Evolutionary conservation across 805 yeast species (phyloP).

Genomic region (Yarrowia sp.): DNA sequence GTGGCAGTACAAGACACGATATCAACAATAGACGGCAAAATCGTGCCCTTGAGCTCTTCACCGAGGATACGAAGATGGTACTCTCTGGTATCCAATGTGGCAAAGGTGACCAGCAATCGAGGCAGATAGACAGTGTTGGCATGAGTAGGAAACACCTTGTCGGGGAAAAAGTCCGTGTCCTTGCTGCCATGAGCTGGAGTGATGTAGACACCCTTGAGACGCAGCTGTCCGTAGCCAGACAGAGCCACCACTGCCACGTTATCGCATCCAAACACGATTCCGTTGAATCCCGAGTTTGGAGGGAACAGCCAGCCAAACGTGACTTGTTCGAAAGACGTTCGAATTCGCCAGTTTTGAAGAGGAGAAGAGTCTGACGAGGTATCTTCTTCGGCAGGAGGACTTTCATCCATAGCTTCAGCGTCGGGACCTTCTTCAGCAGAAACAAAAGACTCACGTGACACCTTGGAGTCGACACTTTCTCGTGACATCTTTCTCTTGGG

Average conservation of each 20-base stretch:
- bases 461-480: not conserved
- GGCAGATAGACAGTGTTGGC: conserved; percentile 34
- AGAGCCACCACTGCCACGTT: conserved; percentile 70
- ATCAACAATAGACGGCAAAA: conserved; percentile 45
- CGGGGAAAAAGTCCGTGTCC: conserved; percentile 26
- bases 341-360: conserved; percentile 25
- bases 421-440: not conserved
- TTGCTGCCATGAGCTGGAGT: conserved; percentile 59
- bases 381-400: not conserved
- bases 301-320: conserved; percentile 79
- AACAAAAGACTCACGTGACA: conserved; percentile 8
- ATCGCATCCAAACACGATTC: conserved; percentile 81
- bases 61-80: conserved; percentile 42
- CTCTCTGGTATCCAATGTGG: conserved; percentile 20
- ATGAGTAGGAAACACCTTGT: conserved; percentile 27
- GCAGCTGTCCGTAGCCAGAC: conserved; percentile 67
- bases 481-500: not conserved
- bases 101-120: conserved; percentile 30
- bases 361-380: not conserved
- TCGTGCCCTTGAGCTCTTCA: conserved; percentile 45
- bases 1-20: conserved; percentile 21
- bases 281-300: conserved; percentile 52
- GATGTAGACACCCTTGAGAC: conserved; percentile 70
- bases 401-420: not conserved
- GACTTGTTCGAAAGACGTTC: conserved; percentile 55